Base-by-base conservation (phyloP, 2,329 filamentous ascomycete species). In the Gyromitra esculenta region DNA sequence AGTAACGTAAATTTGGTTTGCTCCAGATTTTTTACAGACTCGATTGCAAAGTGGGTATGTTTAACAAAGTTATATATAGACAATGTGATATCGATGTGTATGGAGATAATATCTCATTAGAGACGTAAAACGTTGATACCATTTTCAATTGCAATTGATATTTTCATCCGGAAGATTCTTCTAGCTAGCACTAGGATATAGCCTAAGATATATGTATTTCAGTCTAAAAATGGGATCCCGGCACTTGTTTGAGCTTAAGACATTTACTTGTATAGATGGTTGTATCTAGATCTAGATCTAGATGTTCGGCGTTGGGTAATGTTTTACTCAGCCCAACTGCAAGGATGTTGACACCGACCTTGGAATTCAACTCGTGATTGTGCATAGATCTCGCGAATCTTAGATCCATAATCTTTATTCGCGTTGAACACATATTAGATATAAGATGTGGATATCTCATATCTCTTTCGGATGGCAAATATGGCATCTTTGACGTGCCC, bases 331-430 rank as follows among this genome's bases (percentile, higher is more conserved):
- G 84, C 15, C 86, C 87, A 6, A 85, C 82, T 31, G 25, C 25
- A 31, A 31, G 25, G 41, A 88, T 84, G 78, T 88, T 87, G 31
- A 88, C 83, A 80, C 88, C 87, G 57, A 84, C 84, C 80, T 88
- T 88, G 83, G 85, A 88, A 78, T 86, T 88, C 48, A 88, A 79
- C 0, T 88, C 86, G 78, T 89, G 87, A 80, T 88, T 86, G 80
- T 89, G 87, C 84, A 88, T 87, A 37, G 83, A 85, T 5, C 86
- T 86, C 0, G 83, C 84, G 0, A 87, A 81, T 81, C 25, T 31
- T 31, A 31, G 79, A 83, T 88, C 87, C 87, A 72, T 87, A 88
- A 66, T 85, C 85, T 0, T 84, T 81, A 63, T 85, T 81, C 1
- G 83, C 83, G 65, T 84, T 86, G 80, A 84, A 87, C 0, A 86